Conservation (phyloP, 495 filamentous ascomycete genomes). For the Penicillium diatomitis region DNA sequence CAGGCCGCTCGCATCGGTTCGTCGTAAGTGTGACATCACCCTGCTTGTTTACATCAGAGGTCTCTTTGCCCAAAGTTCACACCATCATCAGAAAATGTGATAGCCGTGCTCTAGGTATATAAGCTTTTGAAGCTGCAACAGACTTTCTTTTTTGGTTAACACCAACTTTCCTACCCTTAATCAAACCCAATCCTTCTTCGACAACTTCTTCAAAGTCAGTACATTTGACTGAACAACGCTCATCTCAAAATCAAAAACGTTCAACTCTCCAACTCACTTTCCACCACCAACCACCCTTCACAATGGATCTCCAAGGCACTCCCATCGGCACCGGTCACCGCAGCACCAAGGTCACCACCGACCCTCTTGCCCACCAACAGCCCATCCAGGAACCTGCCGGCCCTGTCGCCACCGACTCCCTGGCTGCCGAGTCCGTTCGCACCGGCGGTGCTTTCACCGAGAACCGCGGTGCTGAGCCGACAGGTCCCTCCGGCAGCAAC, state of each 20-base stretch:
- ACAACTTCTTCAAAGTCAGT: background rate
- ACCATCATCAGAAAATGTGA: no score
- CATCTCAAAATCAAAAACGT: background rate
- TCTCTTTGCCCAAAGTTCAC: background rate
- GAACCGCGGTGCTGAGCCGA: slow-evolving; percentile 42
- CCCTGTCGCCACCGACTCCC: slow-evolving; percentile 51
- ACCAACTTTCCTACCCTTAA: no score
- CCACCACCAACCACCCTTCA: slow-evolving; percentile 7
- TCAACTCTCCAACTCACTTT: background rate
- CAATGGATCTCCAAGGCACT: slow-evolving; percentile 43
- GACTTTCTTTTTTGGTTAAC: no score
- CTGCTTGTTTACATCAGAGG: background rate
- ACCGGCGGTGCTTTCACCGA: slow-evolving; percentile 42
- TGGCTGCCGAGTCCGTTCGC: slow-evolving; percentile 53
- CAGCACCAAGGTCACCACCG: slow-evolving; percentile 43
- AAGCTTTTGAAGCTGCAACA: no score
- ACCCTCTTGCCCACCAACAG: slow-evolving; percentile 34
- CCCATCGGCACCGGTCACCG: slow-evolving; percentile 26
- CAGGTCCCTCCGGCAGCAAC: slow-evolving; percentile 33
- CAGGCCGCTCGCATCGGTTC: background rate
- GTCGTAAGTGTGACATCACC: slow-evolving; percentile 35
- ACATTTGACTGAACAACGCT: no score
- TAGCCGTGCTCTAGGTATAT: no score
- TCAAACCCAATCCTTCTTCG: background rate
- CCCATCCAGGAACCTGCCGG: slow-evolving; percentile 46